Evolutionary conservation across 768 basidiomycete genomes (phyloP).

Genomic region (Tubosaeta brunneosetosa): DNA sequence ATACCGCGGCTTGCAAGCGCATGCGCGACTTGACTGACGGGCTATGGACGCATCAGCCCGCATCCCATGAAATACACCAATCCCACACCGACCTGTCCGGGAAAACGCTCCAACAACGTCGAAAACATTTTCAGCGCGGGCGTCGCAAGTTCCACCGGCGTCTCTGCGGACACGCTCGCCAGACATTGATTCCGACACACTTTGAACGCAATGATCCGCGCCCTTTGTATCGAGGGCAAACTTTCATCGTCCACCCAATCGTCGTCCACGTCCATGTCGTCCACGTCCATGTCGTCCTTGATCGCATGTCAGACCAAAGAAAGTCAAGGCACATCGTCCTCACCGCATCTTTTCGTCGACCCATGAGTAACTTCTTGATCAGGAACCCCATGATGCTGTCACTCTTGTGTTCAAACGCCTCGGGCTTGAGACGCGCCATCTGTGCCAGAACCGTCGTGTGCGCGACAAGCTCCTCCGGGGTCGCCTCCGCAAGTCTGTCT

Average conservation of each 20-base stretch:
- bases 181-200: constrained; percentile 78
- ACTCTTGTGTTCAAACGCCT: constrained; percentile 75
- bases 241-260: constrained; percentile 78
- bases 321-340: constrained; percentile 16
- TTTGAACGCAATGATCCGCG: constrained; percentile 75
- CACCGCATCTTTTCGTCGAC: constrained; percentile 45
- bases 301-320: not conserved
- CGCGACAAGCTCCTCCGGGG: constrained; percentile 53
- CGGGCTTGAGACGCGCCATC: constrained; percentile 61
- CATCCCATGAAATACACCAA: not conserved
- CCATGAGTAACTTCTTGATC: constrained; percentile 65
- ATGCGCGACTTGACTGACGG: constrained; percentile 67
- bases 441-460: constrained; percentile 71
- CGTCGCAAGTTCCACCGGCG: constrained; percentile 60
- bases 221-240: constrained; percentile 52
- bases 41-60: constrained; percentile 32
- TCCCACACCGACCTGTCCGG: constrained; percentile 43
- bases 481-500: constrained; percentile 41
- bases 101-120: constrained; percentile 59
- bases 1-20: constrained; percentile 77
- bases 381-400: constrained; percentile 70
- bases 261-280: too few relatives aligned
- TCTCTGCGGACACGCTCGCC: constrained; percentile 53
- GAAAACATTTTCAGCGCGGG: constrained; percentile 77
- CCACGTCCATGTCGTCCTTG: constrained; percentile 54